phyloP scores from a whole-genome alignment of 495 filamentous ascomycete species.

The Corynascus novoguineensis region DNA sequence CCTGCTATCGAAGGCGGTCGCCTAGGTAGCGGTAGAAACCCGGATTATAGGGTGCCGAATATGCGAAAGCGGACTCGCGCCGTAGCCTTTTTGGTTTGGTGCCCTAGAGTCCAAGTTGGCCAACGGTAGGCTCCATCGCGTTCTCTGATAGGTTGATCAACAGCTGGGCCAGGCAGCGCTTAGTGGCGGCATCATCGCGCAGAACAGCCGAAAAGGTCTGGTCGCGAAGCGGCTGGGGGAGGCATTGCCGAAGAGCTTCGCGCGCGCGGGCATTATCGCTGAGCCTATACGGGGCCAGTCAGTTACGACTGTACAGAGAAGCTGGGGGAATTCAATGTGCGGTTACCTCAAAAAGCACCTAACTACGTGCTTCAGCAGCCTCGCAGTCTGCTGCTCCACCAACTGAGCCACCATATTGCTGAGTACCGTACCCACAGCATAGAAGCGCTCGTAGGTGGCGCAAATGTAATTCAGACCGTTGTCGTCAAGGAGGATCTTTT shows the following conservation, averaged over 20 bases:
- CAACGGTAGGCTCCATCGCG: slow-evolving; percentile 56
- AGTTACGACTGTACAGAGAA: not conserved
- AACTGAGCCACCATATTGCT: slow-evolving; percentile 98
- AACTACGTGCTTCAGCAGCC: slow-evolving; percentile 95
- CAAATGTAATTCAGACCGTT: slow-evolving; percentile 98
- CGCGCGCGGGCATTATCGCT: slow-evolving; percentile 95
- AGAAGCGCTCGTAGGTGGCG: slow-evolving; percentile 98
- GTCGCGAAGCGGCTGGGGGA: slow-evolving; percentile 93
- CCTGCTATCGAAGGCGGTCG: not conserved
- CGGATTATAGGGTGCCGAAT: not conserved
- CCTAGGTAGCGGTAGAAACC: not conserved
- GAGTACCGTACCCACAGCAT: slow-evolving; percentile 93
- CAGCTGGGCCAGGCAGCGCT: slow-evolving; percentile 93
- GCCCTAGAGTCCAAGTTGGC: slow-evolving; percentile 30
- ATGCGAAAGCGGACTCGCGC: not conserved
- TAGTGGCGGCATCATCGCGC: slow-evolving; percentile 94
- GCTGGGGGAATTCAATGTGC: not conserved
- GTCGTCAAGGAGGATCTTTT: slow-evolving; percentile 97
- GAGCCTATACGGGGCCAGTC: slow-evolving; percentile 47
- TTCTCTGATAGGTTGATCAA: slow-evolving; percentile 96
- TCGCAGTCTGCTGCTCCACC: slow-evolving; percentile 94
- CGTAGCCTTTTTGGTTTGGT: not conserved
- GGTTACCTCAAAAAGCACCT: slow-evolving; percentile 85
- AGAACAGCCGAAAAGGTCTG: slow-evolving; percentile 95
- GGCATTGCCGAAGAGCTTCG: slow-evolving; percentile 91